Conservation (phyloP, 2,329 filamentous ascomycete species). For the Phaeosphaeria sp. region DNA sequence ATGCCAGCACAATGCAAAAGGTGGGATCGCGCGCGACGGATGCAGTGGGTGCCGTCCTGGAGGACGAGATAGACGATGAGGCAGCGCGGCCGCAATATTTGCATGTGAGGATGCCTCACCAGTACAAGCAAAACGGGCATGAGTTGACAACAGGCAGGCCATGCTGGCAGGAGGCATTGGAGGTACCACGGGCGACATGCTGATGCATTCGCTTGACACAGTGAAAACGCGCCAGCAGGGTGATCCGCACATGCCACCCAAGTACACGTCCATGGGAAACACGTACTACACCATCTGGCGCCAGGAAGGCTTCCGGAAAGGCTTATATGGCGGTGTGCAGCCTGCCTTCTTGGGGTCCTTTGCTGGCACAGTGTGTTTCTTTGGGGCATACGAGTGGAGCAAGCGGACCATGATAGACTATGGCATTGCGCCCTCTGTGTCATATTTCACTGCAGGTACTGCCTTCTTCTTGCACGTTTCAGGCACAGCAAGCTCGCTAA, state of each 20-base stretch:
- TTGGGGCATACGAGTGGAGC: constrained; percentile 94
- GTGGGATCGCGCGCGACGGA: constrained; percentile 28
- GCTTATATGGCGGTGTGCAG: constrained; percentile 90
- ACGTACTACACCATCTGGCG: constrained; percentile 93
- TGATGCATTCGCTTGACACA: constrained; percentile 99
- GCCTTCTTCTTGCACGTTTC: not conserved
- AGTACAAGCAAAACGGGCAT: constrained; percentile 7
- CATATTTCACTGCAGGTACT: constrained; percentile 83
- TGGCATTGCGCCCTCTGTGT: constrained; percentile 80
- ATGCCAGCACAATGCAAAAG: constrained; percentile 28
- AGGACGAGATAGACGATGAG: constrained; percentile 47
- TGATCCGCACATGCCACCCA: constrained; percentile 89
- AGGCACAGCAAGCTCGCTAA: not conserved
- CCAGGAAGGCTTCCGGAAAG: constrained; percentile 85
- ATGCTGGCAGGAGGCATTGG: constrained; percentile 96
- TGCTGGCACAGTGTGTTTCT: constrained; percentile 92
- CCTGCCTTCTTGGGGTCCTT: constrained; percentile 93
- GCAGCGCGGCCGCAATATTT: constrained; percentile 56
- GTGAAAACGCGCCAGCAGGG: constrained; percentile 98
- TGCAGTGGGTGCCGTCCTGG: constrained; percentile 19
- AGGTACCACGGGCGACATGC: constrained; percentile 90
- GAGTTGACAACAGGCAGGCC: constrained; percentile 62
- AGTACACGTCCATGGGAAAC: constrained; percentile 87
- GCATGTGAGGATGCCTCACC: constrained; percentile 48
- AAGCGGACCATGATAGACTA: constrained; percentile 87